phyloP scores from a whole-genome alignment of 139 green algal genomes.

The Deuterostichococcus epilithicus region DNA sequence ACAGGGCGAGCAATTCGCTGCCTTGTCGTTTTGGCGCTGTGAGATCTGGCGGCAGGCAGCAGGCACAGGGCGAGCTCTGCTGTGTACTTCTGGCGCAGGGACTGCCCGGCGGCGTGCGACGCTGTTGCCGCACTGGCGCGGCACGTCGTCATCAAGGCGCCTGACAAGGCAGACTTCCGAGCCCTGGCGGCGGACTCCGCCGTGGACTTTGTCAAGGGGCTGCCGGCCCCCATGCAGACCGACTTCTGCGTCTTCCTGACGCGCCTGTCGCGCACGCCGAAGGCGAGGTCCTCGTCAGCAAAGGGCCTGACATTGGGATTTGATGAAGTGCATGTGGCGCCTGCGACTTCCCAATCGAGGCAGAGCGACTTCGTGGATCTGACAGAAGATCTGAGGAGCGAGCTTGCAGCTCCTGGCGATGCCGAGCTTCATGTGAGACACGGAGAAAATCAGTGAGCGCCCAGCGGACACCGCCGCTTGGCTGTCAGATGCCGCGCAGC shows the following conservation, averaged over 20 bases:
- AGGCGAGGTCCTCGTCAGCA: slow-evolving; percentile 9
- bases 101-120: slow-evolving; percentile 18
- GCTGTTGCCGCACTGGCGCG: slow-evolving; percentile 46
- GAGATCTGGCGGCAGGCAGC: background rate
- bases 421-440: no score
- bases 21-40: background rate
- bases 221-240: slow-evolving; percentile 29
- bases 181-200: slow-evolving; percentile 30
- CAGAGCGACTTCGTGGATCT: no score
- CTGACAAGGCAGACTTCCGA: slow-evolving; percentile 58
- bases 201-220: slow-evolving; percentile 22
- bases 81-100: slow-evolving; percentile 5
- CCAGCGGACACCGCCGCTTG: background rate
- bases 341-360: no score
- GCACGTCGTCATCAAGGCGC: slow-evolving; percentile 46
- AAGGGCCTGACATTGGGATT: background rate
- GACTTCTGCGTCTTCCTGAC: slow-evolving; percentile 36
- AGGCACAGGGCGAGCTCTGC: background rate
- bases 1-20: no score
- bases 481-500: slow-evolving; percentile 18
- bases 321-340: background rate
- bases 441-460: no score
- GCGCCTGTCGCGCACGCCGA: slow-evolving; percentile 34
- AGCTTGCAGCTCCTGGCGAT: no score
- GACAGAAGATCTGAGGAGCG: no score